Percentiles rank a stretch among this genome's conserved stretches.
phyloP scores from a whole-genome alignment of 495 filamentous ascomycete genomes.

The Hypomontagnella submonticulosa region DNA sequence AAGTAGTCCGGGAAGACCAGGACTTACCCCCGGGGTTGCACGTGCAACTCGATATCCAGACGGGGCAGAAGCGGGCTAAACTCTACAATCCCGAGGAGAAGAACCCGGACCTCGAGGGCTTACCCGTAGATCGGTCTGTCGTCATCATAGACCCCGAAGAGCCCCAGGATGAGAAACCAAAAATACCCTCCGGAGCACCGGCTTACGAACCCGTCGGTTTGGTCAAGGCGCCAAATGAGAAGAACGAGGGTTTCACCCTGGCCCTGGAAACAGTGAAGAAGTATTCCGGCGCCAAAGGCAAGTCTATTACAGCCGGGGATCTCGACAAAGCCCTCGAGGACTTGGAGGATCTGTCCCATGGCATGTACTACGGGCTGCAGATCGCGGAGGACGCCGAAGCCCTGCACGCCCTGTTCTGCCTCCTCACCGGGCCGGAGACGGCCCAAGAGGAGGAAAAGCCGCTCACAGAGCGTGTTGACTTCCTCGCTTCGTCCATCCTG shows the following conservation, averaged over 20 bases:
- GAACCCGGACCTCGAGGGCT: conserved; percentile 54
- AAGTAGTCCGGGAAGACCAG: conserved; percentile 70
- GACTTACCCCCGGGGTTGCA: conserved; percentile 71
- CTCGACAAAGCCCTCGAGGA: conserved; percentile 58
- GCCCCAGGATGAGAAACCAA: conserved; percentile 36
- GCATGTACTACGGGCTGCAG: conserved; percentile 75
- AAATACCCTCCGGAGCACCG: conserved; percentile 54
- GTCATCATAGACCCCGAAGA: conserved; percentile 58
- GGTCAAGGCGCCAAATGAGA: conserved; percentile 57
- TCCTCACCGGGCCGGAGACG: conserved; percentile 44
- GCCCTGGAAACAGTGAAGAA: conserved; percentile 59
- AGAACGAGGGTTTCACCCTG: conserved; percentile 54
- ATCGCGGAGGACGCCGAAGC: conserved; percentile 63
- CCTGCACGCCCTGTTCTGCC: conserved; percentile 57
- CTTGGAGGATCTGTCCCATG: conserved; percentile 69
- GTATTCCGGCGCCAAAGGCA: conserved; percentile 17
- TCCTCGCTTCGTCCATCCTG: conserved; percentile 64
- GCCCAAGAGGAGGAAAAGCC: conserved; percentile 14
- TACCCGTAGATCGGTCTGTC: conserved; percentile 59
- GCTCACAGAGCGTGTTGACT: conserved; percentile 48
- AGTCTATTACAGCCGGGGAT: conserved; percentile 19
- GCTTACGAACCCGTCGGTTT: conserved; percentile 62
- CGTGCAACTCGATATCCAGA: conserved; percentile 69
- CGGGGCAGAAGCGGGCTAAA: conserved; percentile 71
- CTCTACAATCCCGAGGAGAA: conserved; percentile 64